Conservation (phyloP, 2,329 filamentous ascomycete genomes). For the Gremmenia infestans region DNA sequence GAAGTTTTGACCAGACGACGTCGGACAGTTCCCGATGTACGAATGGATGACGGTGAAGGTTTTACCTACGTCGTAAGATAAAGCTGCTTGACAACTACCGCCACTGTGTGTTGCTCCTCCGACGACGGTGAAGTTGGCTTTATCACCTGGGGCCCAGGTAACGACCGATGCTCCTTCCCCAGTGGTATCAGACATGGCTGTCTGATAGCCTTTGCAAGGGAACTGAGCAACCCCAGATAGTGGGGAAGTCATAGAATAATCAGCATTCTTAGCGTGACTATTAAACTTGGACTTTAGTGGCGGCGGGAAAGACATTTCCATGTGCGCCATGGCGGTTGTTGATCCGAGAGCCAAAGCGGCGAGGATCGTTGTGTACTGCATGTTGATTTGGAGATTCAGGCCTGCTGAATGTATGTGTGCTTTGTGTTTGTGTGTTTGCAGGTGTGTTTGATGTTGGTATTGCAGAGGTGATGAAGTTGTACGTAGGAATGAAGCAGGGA, state of each 20-base stretch:
- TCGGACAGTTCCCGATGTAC: conserved; percentile 30
- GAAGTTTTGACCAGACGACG: conserved; percentile 15
- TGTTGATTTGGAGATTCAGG: conserved; percentile 5
- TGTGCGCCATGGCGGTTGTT: conserved; percentile 7
- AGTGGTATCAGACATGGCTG: conserved; percentile 2
- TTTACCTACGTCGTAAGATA: conserved; percentile 53
- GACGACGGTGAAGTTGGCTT: conserved; percentile 45
- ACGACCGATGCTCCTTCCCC: conserved; percentile 33
- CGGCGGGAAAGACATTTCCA: conserved; percentile 13
- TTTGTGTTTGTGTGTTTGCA: not conserved
- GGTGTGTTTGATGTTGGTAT: not conserved
- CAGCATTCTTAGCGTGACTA: not conserved
- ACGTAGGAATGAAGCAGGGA: not conserved
- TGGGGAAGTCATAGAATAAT: conserved; percentile 16
- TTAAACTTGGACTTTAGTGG: conserved; percentile 13
- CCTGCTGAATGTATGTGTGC: not conserved
- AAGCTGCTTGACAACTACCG: conserved; percentile 55
- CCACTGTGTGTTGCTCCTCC: conserved; percentile 48
- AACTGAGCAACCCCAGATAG: conserved; percentile 8
- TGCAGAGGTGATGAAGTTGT: not conserved
- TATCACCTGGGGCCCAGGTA: conserved; percentile 45
- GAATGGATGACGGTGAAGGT: conserved; percentile 56
- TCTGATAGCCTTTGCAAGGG: conserved; percentile 17
- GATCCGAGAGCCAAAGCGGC: conserved; percentile 4
- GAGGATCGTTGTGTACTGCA: conserved; percentile 5